Evolutionary conservation across 495 filamentous ascomycete species (phyloP), one percentile per base, ranked within the genome.

Genomic region (Saxophila tyrrhenica): DNA sequence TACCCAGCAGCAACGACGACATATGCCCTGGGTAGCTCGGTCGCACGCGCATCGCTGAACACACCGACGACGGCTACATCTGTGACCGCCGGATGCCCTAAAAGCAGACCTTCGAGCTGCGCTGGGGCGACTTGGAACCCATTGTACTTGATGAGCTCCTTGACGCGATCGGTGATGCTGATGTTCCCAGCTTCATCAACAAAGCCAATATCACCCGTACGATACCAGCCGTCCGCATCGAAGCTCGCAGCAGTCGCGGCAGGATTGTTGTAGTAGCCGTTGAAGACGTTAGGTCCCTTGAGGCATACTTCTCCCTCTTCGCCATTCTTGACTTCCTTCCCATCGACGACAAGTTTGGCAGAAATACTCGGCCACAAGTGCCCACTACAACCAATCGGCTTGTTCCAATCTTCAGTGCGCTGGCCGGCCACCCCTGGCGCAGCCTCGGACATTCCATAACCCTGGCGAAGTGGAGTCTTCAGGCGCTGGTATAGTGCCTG

Each of bases 61-160:
- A 94, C 71, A 0, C 88, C 87, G 49, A 92, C 80, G 1, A 97
- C 88, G n/a, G 87, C 89, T 0, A 81, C 86, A 63, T 97, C 91
- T 19, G 81, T 76, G 35, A 97, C 73, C 15, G 81, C 75, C 23
- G 75, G 70, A 65, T 91, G 87, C 13, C 46, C 50, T 9, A 67
- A 53, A n/a, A 67, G 50, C 0, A 55, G 42, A 9, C 63, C 63
- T 59, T 67, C 63, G 8, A 67, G 45, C 47, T 67, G 60, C 1
- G 63, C 42, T 2, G 59, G 55, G 5, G 59, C 55, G 2, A 65
- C 63, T 52, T 67, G 64, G 51, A 60, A 65, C 45, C 39, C 64
- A 10, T 63, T 60, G 7, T 65, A 63, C 44, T 67, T 65, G 54
- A 67, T 67, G 19, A 67, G 55, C 45, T 67, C 64, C 58, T 67